Evolutionary conservation across 805 yeast species (phyloP).

Genomic region (Wickerhamiella sergipiensis): DNA sequence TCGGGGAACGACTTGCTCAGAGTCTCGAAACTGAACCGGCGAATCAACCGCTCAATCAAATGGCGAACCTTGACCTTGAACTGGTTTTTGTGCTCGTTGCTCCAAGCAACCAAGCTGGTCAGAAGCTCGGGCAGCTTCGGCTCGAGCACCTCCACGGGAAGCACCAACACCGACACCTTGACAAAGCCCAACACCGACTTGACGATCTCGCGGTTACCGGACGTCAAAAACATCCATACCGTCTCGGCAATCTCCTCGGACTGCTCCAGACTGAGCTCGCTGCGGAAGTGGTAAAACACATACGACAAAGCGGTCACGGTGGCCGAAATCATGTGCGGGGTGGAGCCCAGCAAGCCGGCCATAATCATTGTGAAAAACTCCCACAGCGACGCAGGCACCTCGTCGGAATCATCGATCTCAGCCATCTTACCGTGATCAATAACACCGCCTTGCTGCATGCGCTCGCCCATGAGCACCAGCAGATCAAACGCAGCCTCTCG

Average conservation of each 20-base stretch:
- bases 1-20: conserved; percentile 79
- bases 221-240: conserved; percentile 78
- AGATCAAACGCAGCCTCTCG: conserved; percentile 67
- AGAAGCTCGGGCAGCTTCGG: conserved; percentile 54
- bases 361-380: conserved; percentile 87
- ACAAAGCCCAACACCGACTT: conserved; percentile 90
- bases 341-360: conserved; percentile 90
- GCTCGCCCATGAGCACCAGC: conserved; percentile 66
- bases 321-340: conserved; percentile 96
- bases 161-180: conserved; percentile 70
- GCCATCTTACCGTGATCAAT: conserved; percentile 54
- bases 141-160: conserved; percentile 65
- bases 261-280: conserved; percentile 42
- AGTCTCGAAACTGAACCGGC: conserved; percentile 83
- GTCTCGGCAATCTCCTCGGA: conserved; percentile 70
- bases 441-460: conserved; percentile 52
- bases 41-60: conserved; percentile 75
- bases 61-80: conserved; percentile 89
- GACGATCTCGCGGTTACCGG: conserved; percentile 85
- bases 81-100: conserved; percentile 91
- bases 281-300: conserved; percentile 72
- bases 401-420: conserved; percentile 53
- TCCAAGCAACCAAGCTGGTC: conserved; percentile 71
- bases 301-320: conserved; percentile 82
- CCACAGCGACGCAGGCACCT: conserved; percentile 50